Evolutionary conservation across 2,329 filamentous ascomycete species (phyloP).

Genomic region (Ascochyta fabae): DNA sequence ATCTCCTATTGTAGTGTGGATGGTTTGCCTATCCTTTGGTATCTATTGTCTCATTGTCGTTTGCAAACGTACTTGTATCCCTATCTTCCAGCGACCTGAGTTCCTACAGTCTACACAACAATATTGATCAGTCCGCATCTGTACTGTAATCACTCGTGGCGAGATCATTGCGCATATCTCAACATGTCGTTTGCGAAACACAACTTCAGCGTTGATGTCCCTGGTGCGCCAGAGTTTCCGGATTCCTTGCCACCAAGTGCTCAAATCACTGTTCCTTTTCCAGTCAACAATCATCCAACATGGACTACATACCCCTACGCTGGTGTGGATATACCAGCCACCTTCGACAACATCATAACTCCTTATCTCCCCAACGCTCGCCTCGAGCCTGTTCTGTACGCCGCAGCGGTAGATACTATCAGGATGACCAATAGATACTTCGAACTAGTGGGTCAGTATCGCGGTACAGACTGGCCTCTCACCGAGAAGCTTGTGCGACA

Average conservation of each 20-base stretch:
- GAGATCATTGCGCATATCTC: not conserved
- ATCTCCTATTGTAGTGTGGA: not conserved
- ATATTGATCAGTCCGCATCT: not conserved
- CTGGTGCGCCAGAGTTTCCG: not conserved
- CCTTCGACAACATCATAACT: not conserved
- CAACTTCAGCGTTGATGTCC: not conserved
- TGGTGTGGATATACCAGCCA: not conserved
- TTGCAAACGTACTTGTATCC: not conserved
- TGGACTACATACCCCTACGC: not conserved
- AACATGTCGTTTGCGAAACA: not conserved
- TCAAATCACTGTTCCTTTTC: not conserved
- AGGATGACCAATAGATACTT: constrained; percentile 9
- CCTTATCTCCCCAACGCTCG: not conserved
- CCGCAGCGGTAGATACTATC: constrained; percentile 1
- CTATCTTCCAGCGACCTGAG: not conserved
- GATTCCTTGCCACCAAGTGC: not conserved
- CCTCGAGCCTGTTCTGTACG: constrained; percentile 2
- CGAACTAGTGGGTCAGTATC: not conserved
- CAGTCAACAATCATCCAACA: not conserved
- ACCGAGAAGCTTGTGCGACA: not conserved
- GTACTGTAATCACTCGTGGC: not conserved
- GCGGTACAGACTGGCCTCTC: not conserved
- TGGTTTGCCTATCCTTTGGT: not conserved
- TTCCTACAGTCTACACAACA: not conserved
- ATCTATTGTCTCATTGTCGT: not conserved